Evolutionary conservation across 345 rosid species (phyloP).

Genomic region (Lepidium didymum): DNA sequence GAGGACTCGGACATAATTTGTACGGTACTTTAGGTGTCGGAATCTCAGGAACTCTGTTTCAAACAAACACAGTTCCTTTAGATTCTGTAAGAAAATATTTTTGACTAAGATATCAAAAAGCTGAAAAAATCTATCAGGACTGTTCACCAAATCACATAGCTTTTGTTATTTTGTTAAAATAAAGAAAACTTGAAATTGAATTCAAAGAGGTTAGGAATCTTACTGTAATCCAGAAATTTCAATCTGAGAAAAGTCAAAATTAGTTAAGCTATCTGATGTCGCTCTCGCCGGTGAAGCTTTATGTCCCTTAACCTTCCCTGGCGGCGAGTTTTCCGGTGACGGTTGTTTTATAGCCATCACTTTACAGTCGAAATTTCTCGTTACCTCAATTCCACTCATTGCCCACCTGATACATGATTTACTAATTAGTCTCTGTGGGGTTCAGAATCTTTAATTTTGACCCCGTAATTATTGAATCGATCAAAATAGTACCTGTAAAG

Average conservation of each 20-base stretch:
- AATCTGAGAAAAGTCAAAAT: slow-evolving; percentile 65
- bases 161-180: neutral
- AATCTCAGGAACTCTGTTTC: slow-evolving; percentile 53
- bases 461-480: slow-evolving; percentile 1
- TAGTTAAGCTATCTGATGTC: slow-evolving; percentile 36
- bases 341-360: slow-evolving; percentile 63
- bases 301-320: slow-evolving; percentile 5
- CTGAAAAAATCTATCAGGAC: neutral
- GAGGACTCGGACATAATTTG: slow-evolving; percentile 61
- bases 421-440: neutral
- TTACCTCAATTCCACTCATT: slow-evolving; percentile 35
- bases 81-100: neutral
- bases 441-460: neutral
- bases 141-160: neutral
- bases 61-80: neutral
- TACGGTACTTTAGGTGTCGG: slow-evolving; percentile 62
- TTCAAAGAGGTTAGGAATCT: slow-evolving; percentile 15
- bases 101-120: neutral
- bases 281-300: neutral
- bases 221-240: slow-evolving; percentile 50
- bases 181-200: neutral
- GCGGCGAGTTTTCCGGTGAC: slow-evolving; percentile 11
- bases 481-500: slow-evolving; percentile 55
- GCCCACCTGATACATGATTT: slow-evolving; percentile 40
- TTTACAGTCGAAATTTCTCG: slow-evolving; percentile 45